A percentile compares a stretch with the other conserved stretches of the same genome.
These are phyloP conservation scores for Globisporangium acanthophoron DNA, from an alignment of 352 stramenopile genomes.

Conservation along the genomic window DNA sequence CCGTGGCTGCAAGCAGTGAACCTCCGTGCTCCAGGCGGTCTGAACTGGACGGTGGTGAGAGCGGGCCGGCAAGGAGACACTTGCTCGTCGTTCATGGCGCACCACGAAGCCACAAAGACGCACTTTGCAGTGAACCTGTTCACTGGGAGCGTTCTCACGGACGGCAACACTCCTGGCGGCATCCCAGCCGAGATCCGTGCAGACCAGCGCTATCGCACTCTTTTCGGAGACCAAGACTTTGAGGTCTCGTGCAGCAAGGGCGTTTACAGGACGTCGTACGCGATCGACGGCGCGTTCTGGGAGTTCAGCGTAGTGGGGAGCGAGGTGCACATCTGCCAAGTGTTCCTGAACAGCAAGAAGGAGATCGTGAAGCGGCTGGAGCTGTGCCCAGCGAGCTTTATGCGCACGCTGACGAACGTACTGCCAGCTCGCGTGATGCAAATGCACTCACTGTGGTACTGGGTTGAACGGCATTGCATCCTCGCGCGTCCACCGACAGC, in stretches of 20 bases:
- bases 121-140: constrained; percentile 52
- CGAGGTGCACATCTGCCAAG: constrained; percentile 32
- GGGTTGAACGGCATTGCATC: constrained; percentile 20
- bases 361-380: constrained; percentile 20
- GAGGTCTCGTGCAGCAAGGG: constrained; percentile 29
- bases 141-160: constrained; percentile 28
- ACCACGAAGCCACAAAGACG: background rate
- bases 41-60: too few species aligned
- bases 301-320: constrained; percentile 23
- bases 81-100: too few species aligned
- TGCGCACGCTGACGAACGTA: too few species aligned
- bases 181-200: constrained; percentile 30
- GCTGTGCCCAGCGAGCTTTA: constrained; percentile 14
- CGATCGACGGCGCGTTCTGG: constrained; percentile 22
- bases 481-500: too few species aligned
- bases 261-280: constrained; percentile 23
- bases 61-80: constrained; percentile 5
- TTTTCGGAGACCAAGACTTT: constrained; percentile 50
- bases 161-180: constrained; percentile 32
- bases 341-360: constrained; percentile 2
- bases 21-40: too few species aligned
- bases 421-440: constrained; percentile 24
- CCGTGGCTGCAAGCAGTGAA: too few species aligned
- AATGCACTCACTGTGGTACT: constrained; percentile 50
- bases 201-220: constrained; percentile 19